Conservation (phyloP, 805 yeast species). For the Kluyveromyces dobzhanskii region DNA sequence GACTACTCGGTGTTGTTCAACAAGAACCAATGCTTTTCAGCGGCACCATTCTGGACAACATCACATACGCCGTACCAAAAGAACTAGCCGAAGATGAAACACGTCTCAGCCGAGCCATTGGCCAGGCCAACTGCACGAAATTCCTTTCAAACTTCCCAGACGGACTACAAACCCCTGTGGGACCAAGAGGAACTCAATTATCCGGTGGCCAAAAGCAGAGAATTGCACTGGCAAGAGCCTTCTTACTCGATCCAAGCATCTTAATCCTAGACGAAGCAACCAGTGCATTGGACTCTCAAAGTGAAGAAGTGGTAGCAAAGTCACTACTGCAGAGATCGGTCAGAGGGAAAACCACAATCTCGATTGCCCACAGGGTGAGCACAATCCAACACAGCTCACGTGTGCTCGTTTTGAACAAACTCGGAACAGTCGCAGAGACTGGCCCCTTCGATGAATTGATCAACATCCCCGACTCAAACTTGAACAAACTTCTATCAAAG, state of each 20-base stretch:
- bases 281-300: slow-evolving; percentile 82
- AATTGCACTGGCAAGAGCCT: slow-evolving; percentile 82
- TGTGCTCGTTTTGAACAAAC: slow-evolving; percentile 66
- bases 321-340: slow-evolving; percentile 51
- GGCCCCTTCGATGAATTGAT: slow-evolving; percentile 51
- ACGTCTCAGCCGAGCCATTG: slow-evolving; percentile 52
- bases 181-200: slow-evolving; percentile 79
- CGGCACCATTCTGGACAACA: slow-evolving; percentile 78
- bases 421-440: slow-evolving; percentile 68
- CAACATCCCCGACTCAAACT: slow-evolving; percentile 29
- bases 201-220: slow-evolving; percentile 96
- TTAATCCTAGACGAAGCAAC: slow-evolving; percentile 90
- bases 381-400: slow-evolving; percentile 79
- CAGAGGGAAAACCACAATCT: slow-evolving; percentile 64
- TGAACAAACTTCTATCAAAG: slow-evolving; percentile 30
- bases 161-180: slow-evolving; percentile 73
- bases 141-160: slow-evolving; percentile 74
- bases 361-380: slow-evolving; percentile 85
- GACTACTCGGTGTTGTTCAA: slow-evolving; percentile 79
- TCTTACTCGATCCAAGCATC: slow-evolving; percentile 70
- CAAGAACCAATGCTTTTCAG: slow-evolving; percentile 89
- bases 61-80: slow-evolving; percentile 57
- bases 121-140: slow-evolving; percentile 61
- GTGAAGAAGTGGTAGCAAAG: slow-evolving; percentile 76
- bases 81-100: slow-evolving; percentile 45